Base-by-base conservation (phyloP, 148 eudicot genomes). In the Rhododendron vialii region DNA sequence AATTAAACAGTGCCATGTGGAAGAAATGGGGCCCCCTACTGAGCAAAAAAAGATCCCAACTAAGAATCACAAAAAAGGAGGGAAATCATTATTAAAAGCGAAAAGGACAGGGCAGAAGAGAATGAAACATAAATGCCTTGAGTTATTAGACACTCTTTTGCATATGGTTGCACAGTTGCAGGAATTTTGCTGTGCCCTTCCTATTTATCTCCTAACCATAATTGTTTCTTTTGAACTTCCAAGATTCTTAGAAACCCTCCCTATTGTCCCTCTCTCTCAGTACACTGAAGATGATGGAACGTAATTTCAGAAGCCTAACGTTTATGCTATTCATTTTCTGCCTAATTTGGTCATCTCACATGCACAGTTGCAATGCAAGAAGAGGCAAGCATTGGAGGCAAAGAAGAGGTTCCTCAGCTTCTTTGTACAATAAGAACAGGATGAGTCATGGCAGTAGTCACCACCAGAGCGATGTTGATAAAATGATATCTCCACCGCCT, bases 331-430 rank as follows among this genome's bases (percentile, higher is more conserved):
- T 90, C 48, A 80, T 92, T 80, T 83, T 86, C 38, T 55, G 89
- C 24, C 86, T 90, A 22, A 86, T 87, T 26, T 92, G 92, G 93
- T 86, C 89, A 61, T 90, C 88, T 57, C 83, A 51, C 53, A 75
- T 88, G 14, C 85, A 85, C 83, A 86, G 86, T 24, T 89, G 90
- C 88, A 83, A 51, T 84, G 93, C 91, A 17, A 86, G 93, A 89
- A 87, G 91, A 89, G 91, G 92, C 28, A 85, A 88, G 84, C 93
- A 92, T 82, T 92, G 91, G 93, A 90, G 91, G 81, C 86, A 89
- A 18, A 88, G 81, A 45, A 85, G 86, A 77, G 65, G 61, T 8
- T 33, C 76, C 80, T 84, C 87, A 14, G 81, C 63, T 78, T 90
- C 93, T 84, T 80, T 89, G 83, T 89, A 81, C 84, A 89, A 85